Percentiles rank a stretch among this genome's conserved stretches.
Evolutionary conservation across 192 early-diverging fungal genomes (phyloP).

Genomic region (Coemansia sp.): DNA sequence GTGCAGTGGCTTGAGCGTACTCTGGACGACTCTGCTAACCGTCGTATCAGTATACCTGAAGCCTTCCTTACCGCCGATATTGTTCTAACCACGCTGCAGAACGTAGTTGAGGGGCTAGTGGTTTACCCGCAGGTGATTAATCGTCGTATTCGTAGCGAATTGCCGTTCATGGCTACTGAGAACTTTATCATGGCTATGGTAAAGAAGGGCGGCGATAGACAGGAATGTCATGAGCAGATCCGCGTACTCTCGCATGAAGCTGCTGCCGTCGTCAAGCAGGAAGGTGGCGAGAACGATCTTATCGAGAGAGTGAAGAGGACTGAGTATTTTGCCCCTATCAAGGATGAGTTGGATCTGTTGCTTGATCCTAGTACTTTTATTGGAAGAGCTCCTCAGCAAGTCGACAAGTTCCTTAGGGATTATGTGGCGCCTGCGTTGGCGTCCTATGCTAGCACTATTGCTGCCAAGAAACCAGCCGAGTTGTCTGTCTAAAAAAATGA

Average conservation of each 20-base stretch:
- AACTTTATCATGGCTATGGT: constrained; percentile 99
- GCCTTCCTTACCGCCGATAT: constrained; percentile 98
- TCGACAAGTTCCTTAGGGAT: constrained; percentile 77
- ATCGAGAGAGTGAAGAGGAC: constrained; percentile 84
- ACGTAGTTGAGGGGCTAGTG: constrained; percentile 96
- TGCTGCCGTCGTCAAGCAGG: constrained; percentile 85
- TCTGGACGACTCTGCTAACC: constrained; percentile 95
- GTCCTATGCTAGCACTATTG: constrained; percentile 70
- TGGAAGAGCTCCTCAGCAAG: constrained; percentile 94
- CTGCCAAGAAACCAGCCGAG: constrained; percentile 48
- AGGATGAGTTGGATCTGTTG: constrained; percentile 71
- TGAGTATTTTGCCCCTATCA: constrained; percentile 88
- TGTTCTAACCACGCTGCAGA: constrained; percentile 90
- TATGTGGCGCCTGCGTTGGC: constrained; percentile 84
- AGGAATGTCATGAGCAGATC: constrained; percentile 96
- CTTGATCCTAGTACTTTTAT: constrained; percentile 92
- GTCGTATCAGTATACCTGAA: constrained; percentile 93
- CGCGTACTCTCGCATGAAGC: constrained; percentile 94
- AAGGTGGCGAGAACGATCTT: constrained; percentile 94
- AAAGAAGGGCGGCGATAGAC: constrained; percentile 92
- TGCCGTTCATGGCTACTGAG: constrained; percentile 99
- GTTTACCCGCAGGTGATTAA: constrained; percentile 96
- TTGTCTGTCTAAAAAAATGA: constrained; percentile 29
- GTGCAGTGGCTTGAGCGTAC: constrained; percentile 98
- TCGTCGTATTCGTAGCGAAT: constrained; percentile 87